phyloP scores from a whole-genome alignment of 2,329 filamentous ascomycete species.

The Thermomyces lanuginosus region DNA sequence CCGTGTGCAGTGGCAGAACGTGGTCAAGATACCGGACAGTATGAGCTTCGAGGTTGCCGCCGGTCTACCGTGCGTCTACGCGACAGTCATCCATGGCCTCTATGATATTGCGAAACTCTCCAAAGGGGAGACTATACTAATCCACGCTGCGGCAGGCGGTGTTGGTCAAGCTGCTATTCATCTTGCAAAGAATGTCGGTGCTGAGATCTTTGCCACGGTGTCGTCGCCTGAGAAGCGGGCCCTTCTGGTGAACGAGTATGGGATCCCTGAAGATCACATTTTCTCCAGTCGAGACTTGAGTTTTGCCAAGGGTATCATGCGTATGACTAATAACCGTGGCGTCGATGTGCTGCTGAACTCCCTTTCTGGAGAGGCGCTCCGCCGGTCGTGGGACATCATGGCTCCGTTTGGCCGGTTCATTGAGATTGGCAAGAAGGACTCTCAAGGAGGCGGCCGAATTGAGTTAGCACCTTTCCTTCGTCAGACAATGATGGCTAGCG shows the following conservation, averaged over 20 bases:
- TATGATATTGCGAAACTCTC: slow-evolving; percentile 8
- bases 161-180: slow-evolving; percentile 13
- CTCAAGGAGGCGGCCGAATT: slow-evolving; percentile 5
- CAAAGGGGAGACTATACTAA: slow-evolving; percentile 10
- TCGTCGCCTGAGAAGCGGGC: slow-evolving; percentile 9
- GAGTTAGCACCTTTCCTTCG: slow-evolving; percentile 8
- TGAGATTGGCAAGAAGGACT: slow-evolving; percentile 10
- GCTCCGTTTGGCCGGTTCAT: slow-evolving; percentile 10
- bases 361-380: slow-evolving; percentile 8
- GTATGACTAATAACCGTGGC: slow-evolving; percentile 9
- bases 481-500: slow-evolving; percentile 8
- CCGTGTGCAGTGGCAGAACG: slow-evolving; percentile 5
- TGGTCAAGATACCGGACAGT: slow-evolving; percentile 8
- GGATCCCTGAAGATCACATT: slow-evolving; percentile 11
- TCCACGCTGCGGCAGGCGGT: slow-evolving; percentile 12
- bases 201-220: slow-evolving; percentile 12
- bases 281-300: slow-evolving; percentile 10
- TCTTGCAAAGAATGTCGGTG: slow-evolving; percentile 10
- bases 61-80: slow-evolving; percentile 9
- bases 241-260: slow-evolving; percentile 10
- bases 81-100: slow-evolving; percentile 10
- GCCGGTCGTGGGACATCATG: slow-evolving; percentile 8
- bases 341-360: slow-evolving; percentile 10
- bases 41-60: slow-evolving; percentile 10
- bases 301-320: slow-evolving; percentile 10